Evolutionary conservation across 495 filamentous ascomycete genomes (phyloP), one percentile per base, ranked within the genome.

Genomic region (Xylaria cubensis): DNA sequence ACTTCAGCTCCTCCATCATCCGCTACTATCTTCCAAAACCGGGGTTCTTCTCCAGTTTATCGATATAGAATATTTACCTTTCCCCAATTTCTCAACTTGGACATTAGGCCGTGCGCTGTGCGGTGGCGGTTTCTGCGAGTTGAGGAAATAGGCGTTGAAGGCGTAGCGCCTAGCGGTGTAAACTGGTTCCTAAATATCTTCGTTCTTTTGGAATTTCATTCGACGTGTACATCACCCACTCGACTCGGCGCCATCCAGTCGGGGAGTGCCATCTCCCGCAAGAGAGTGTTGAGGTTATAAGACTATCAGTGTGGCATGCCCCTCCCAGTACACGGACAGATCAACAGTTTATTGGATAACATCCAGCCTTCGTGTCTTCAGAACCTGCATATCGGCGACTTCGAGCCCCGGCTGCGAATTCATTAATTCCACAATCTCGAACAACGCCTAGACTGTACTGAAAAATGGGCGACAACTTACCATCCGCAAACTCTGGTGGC

Each of bases 391-490:
- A 53, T 64, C 41, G 32, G 36, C 48, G 36, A 66, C 48, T 42
- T 61, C 70, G 29, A 71, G 34, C 19, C 51, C 51, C 41, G 39
- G n/a, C 41, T n/a, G 29, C 63, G 42, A 59, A 59, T 61, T 63
- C 41, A 29, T 50, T 13, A 61, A 34, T 59, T 17, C 39, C 24
- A 48, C 39, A 36, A 3, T n/a, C 55, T 48, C 69, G 36, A 72
- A 72, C 21, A 15, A 51, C 12, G 29, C 2, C 9, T 10, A 46
- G 10, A 50, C 29, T 17, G 13, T 41, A 24, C 24, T 46, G 21
- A 74, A 74, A 74, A 65, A 85, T 85, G 83, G 82, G 81, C 77
- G 82, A 85, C 78, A 76, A 79, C 71, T 71, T 78, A 69, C 76
- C 69, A 65, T 77, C 80, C 29, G 72, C 75, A 34, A 77, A 79